Evolutionary conservation across 1,139 yeast genomes (phyloP).

Genomic region (Debaryomyces sp.): DNA sequence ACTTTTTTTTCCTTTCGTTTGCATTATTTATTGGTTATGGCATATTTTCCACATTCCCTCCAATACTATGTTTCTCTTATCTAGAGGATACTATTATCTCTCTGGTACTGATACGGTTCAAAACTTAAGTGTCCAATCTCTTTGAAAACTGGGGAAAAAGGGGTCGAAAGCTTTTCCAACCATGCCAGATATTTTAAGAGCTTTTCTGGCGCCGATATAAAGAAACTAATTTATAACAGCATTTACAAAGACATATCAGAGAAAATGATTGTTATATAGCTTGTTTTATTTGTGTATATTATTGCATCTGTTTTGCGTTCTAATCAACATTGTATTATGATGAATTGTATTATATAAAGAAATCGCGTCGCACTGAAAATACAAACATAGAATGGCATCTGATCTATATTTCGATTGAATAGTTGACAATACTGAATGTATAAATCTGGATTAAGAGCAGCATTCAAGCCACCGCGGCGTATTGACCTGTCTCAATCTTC

Average conservation of each 20-base stretch:
- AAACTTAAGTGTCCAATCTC: not conserved
- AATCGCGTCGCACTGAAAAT: not conserved
- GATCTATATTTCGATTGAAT: not conserved
- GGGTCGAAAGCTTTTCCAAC: not conserved
- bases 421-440: conserved; percentile 16
- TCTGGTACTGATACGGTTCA: conserved; percentile 26
- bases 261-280: not conserved
- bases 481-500: conserved; percentile 7
- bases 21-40: conserved; percentile 39
- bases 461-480: conserved; percentile 40
- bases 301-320: not conserved
- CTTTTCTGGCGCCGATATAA: not conserved
- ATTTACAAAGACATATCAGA: not conserved
- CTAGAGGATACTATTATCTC: conserved; percentile 39
- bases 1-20: conserved; percentile 32
- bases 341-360: not conserved
- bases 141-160: not conserved
- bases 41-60: conserved; percentile 39
- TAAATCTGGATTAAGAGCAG: conserved; percentile 29
- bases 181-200: not conserved
- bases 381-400: not conserved
- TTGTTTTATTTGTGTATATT: not conserved
- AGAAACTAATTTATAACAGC: not conserved
- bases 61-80: conserved; percentile 30
- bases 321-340: not conserved